phyloP scores from a whole-genome alignment of 177 flowering plant genomes.

The Tripterygium wilfordii region DNA sequence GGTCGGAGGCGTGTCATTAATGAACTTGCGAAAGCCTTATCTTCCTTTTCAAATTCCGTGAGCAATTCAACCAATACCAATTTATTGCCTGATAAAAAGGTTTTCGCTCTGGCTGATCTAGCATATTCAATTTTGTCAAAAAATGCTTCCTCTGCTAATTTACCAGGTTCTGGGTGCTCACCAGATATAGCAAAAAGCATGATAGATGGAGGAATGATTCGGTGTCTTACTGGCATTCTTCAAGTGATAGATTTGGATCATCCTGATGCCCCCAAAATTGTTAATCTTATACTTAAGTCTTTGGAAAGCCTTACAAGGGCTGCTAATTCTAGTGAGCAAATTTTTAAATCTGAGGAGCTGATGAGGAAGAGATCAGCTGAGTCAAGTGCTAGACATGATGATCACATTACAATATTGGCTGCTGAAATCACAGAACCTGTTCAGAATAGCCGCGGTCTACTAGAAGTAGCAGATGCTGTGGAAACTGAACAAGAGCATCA shows the following conservation, averaged over 20 bases:
- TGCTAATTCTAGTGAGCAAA: conserved; percentile 82
- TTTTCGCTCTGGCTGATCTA: conserved; percentile 69
- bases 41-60: conserved; percentile 41
- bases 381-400: conserved; percentile 48
- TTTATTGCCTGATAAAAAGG: conserved; percentile 62
- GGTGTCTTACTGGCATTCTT: conserved; percentile 60
- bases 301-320: conserved; percentile 84
- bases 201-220: conserved; percentile 85
- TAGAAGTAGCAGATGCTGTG: conserved; percentile 23
- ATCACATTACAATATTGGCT: conserved; percentile 29
- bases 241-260: conserved; percentile 84
- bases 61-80: conserved; percentile 42
- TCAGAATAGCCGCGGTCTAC: conserved; percentile 31
- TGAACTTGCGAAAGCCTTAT: conserved; percentile 76
- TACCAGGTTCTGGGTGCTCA: conserved; percentile 83
- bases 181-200: conserved; percentile 85
- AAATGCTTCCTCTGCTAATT: conserved; percentile 60
- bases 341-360: conserved; percentile 47
- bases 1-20: conserved; percentile 74
- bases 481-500: conserved; percentile 31
- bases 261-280: conserved; percentile 82
- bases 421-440: conserved; percentile 26
- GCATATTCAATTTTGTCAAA: conserved; percentile 79
- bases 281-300: conserved; percentile 73
- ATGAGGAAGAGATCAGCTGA: conserved; percentile 51